Evolutionary conservation across 2,329 filamentous ascomycete species (phyloP).

Genomic region (Fusarium subglutinans): DNA sequence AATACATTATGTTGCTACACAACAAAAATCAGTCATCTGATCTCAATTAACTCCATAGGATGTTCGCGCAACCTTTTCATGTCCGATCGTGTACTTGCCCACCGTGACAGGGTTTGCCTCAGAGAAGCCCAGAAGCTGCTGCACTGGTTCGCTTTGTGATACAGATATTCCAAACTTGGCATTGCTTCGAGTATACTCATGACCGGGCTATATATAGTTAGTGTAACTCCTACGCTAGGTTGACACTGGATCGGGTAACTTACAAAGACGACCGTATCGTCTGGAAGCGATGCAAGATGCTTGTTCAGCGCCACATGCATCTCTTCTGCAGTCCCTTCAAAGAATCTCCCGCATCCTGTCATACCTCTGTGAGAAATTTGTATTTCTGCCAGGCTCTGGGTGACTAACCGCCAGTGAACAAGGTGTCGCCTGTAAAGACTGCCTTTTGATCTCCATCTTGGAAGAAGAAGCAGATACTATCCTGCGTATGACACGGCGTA

Average conservation of each 20-base stretch:
- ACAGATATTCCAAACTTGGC: neutral
- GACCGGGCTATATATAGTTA: neutral
- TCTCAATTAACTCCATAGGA: rapidly evolving
- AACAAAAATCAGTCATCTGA: neutral
- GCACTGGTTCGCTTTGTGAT: neutral
- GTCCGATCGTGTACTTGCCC: neutral
- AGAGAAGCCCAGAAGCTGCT: neutral
- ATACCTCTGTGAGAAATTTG: rapidly evolving
- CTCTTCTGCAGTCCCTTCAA: neutral
- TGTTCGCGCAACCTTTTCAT: neutral
- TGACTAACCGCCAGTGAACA: neutral
- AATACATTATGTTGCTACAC: neutral
- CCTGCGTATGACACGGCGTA: neutral
- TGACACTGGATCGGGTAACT: neutral
- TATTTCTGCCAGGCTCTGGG: rapidly evolving
- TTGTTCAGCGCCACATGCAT: neutral
- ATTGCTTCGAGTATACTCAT: neutral
- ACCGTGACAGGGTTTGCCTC: neutral
- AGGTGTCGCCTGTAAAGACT: neutral
- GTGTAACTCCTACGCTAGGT: neutral
- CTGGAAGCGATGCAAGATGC: neutral
- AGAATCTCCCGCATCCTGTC: neutral
- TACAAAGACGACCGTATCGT: neutral
- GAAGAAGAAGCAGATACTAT: neutral
- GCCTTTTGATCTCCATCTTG: neutral